phyloP scores from a whole-genome alignment of 345 rosid species.

The Rhizophora mangle region DNA sequence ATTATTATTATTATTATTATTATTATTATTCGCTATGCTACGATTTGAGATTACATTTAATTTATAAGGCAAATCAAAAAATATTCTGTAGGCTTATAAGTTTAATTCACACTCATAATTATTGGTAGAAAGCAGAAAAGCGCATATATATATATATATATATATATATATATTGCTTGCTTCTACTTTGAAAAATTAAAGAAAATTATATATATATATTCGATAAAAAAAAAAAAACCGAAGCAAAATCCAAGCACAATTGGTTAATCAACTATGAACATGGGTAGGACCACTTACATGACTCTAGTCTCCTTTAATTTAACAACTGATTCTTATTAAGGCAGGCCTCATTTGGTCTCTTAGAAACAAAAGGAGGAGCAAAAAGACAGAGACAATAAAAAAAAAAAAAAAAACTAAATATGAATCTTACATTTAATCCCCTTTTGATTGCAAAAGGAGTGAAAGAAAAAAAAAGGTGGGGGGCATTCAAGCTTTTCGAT shows the following conservation, averaged over 20 bases:
- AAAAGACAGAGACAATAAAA: conserved; percentile 15
- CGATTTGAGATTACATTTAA: too few species aligned
- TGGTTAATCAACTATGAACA: conserved; percentile 5
- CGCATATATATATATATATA: too few species aligned
- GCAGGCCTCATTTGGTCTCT: background rate
- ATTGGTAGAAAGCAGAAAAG: too few species aligned
- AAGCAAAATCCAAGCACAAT: background rate
- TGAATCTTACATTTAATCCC: conserved; percentile 15
- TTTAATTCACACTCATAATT: too few species aligned
- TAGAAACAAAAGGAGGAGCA: conserved; percentile 5
- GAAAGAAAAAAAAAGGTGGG: background rate
- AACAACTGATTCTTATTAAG: conserved; percentile 5
- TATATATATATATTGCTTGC: too few species aligned
- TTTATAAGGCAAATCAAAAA: too few species aligned
- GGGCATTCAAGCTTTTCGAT: conserved; percentile 24
- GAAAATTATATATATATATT: too few species aligned
- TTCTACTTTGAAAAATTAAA: too few species aligned
- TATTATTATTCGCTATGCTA: too few species aligned
- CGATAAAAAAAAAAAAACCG: too few species aligned
- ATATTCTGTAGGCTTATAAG: too few species aligned
- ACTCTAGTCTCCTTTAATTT: background rate
- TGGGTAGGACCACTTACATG: background rate
- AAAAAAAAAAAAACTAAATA: conserved; percentile 30
- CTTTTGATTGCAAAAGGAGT: conserved; percentile 13
- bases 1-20: too few species aligned